Base-by-base conservation (phyloP, 306 rosid species). In the Trifolium repens region DNA sequence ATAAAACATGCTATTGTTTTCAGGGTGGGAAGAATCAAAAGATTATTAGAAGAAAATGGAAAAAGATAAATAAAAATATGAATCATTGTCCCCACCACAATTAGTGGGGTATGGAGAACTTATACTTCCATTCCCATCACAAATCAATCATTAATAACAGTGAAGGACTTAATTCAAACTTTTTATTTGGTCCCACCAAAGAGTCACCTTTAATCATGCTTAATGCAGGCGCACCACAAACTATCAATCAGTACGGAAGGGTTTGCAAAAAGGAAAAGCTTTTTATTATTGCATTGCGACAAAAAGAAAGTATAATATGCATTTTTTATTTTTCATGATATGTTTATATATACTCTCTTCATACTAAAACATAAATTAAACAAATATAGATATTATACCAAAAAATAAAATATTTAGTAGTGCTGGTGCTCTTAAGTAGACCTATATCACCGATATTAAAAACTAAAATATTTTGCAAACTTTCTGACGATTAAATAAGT, bases 141-240 rank as follows among this genome's bases (percentile, higher is more conserved):
- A 68, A 9, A 80, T 80, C 83, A 79, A 65, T 66, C 26, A 14
- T 8, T 39, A 39, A 8, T 39, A 39, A 39, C 9, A 7, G 9
- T 39, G 42, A 7, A 39, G 8, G 42, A 57, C 26, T 62, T 34
- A 32, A 53, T 67, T 72, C 70, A 73, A 49, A 40, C 58, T 67
- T 71, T 71, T 50, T 57, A 46, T 30, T 30, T 72, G 69, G 43
- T 65, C 72, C 84, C 84, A 74, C 76, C 65, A 73, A 37, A 66
- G 34, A 72, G 42, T 40, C 73, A 27, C 8, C 76, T 69, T 62
- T 71, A 40, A 76, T 75, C 73, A 57, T 57, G 69, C 12, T 67
- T 40, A 47, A 61, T 68, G 71, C 65, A 47, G 76, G 53, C 40
- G 73, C 85, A 80, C 79, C 84, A 61, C 85, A 77, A 73, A 64